Evolutionary conservation across 148 eudicot species (phyloP), one percentile per base, ranked within the genome.

Genomic region (Camellia japonica): DNA sequence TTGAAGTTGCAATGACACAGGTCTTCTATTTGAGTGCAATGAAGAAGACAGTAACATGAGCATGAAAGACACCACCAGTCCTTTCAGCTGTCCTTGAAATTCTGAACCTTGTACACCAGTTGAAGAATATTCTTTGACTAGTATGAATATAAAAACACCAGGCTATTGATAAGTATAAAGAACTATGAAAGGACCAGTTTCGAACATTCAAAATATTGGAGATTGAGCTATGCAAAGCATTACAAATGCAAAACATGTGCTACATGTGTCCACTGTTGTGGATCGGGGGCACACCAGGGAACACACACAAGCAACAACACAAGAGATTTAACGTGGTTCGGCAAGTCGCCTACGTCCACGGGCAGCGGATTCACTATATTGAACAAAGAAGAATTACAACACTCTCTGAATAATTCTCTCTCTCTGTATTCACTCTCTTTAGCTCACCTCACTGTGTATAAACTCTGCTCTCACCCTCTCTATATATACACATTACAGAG

Each of bases 11-110:
- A 41, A 54, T n/a, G 47, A n/a, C 41, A 51, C 56, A 77, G 18
- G 62, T 67, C 71, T 49, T 18, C 58, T 77, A 62, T 77, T 46
- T 6, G 30, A 19, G 12, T 14, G 30, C 60, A 30, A 43, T 77
- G 79, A 71, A 47, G 41, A 51, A 52, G 30, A 54, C 56, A 16
- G 63, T 65, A 78, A 46, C 61, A 78, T 54, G 64, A 78, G 64
- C 73, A 67, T 41, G 15, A 67, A 38, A 55, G 73, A 54, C n/a
- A 63, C 20, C 43, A 78, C 63, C 54, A 30, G 12, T 38, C 46
- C 38, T 30, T 51, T 71, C 79, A 77, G 71, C 52, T 41, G 64
- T 67, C 52, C 65, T 54, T 54, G 64, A 78, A 78, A 67, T 67
- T 54, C 52, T 78, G 73, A 41, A 78, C 52, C 80, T 52, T 38